phyloP scores from a whole-genome alignment of 1,139 yeast species.

The Yamadazyma songkhlaensis region DNA sequence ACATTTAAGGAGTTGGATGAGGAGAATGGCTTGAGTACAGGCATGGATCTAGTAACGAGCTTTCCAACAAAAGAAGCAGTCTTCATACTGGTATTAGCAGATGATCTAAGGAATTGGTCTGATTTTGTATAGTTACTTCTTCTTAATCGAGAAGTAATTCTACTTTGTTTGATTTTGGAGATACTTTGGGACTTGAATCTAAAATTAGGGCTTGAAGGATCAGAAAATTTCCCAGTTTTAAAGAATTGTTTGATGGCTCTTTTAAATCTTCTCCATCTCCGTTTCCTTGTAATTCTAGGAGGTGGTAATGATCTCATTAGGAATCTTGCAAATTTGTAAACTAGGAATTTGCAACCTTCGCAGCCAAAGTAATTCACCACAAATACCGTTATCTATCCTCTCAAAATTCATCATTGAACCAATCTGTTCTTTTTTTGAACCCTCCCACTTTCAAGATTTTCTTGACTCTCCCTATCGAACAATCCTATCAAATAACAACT shows the following conservation, averaged over 20 bases:
- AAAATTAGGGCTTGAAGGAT: constrained; percentile 28
- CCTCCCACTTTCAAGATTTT: too few relatives aligned
- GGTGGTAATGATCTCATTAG: constrained; percentile 46
- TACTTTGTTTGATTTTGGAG: constrained; percentile 24
- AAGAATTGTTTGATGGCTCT: constrained; percentile 28
- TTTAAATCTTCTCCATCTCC: constrained; percentile 37
- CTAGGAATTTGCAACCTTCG: neutral
- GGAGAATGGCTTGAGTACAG: constrained; percentile 14
- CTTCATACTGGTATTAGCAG: constrained; percentile 24
- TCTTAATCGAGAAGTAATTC: constrained; percentile 21
- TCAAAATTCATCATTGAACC: too few relatives aligned
- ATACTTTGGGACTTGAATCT: constrained; percentile 19
- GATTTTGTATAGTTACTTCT: constrained; percentile 15
- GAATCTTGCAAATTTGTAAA: neutral
- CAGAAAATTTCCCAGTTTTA: constrained; percentile 26
- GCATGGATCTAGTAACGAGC: constrained; percentile 22
- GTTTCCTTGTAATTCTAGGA: constrained; percentile 35
- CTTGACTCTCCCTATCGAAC: too few relatives aligned
- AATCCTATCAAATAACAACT: too few relatives aligned
- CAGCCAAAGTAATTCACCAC: neutral
- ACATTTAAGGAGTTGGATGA: constrained; percentile 15
- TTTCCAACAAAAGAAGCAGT: constrained; percentile 25
- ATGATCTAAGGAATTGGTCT: constrained; percentile 15
- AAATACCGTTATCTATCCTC: too few relatives aligned
- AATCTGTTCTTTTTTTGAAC: too few relatives aligned